Evolutionary conservation across 2,329 filamentous ascomycete genomes (phyloP), one percentile per base, ranked within the genome.

Genomic region (Tolypocladium guangdongense): DNA sequence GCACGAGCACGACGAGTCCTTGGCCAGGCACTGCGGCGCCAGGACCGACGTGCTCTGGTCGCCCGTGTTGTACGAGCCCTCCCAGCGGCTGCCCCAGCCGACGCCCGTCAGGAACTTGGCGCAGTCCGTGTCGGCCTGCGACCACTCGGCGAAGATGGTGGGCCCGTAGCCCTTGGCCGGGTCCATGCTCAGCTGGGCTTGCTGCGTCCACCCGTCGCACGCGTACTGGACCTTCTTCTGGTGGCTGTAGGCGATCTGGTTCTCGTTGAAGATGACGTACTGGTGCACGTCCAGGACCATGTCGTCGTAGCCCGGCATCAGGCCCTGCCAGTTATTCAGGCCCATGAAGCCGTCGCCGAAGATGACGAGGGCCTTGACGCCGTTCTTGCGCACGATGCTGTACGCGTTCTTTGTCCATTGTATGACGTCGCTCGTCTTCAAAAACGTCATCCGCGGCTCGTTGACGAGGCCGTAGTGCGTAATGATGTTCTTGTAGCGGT

Each of bases 281-380:
- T 97, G 92, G 71, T 99, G 93, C 38, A 95, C 93, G 70, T 99
- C 93, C n/a, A 99, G 82, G 20, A 95, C 81, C 59, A 97, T 76
- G 58, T 84, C 80, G 48, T 85, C 77, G 64, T 87, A 80, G 24
- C 78, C 77, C 60, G 86, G 81, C 60, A 97, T 80, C 66, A 87
- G 78, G 41, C 88, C 89, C 67, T 96, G 84, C 93, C 93, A 99
- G 64, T 95, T 92, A 59, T 79, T 78, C 5, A 97, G 80, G 12
- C 92, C 92, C 72, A 95, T 82, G 75, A 99, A 99, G 27, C 93
- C 93, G 69, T 99, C 93, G 53, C 91, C 92, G 64, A 99, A 93
- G 39, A 95, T 84, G 54, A 97, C 72, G 39, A 82, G 74, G 36
- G 86, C 82, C 49, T 76, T 76, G 60, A 95, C 75, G 35, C 90